Evolutionary conservation across 78 protist genomes (phyloP).

Genomic region (Dictyostelium brefeldianum): DNA sequence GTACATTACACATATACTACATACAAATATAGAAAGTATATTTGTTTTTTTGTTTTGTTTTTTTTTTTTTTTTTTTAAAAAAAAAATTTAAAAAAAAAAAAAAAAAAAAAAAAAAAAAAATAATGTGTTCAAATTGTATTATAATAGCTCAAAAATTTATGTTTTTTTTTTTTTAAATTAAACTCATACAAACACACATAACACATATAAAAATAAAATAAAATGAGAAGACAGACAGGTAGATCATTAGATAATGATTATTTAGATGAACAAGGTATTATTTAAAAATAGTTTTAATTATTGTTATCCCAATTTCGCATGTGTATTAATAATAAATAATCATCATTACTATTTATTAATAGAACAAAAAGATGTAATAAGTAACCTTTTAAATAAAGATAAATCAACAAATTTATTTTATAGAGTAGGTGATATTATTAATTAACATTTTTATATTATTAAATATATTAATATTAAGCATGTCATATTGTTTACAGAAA

Average conservation of each 20-base stretch:
- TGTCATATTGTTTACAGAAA: conserved; percentile 28
- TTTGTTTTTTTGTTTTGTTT: no score
- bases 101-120: not conserved
- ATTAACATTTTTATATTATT: not conserved
- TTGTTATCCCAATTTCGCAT: no score
- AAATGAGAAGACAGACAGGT: conserved; percentile 58
- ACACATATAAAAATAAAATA: not conserved
- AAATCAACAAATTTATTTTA: conserved; percentile 24
- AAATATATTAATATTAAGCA: not conserved
- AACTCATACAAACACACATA: not conserved
- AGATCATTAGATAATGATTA: conserved; percentile 23
- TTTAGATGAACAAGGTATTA: conserved; percentile 59
- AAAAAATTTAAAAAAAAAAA: not conserved
- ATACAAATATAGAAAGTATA: no score
- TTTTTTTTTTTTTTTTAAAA: no score
- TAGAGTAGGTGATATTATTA: conserved; percentile 24
- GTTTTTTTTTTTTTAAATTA: not conserved
- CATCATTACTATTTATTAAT: not conserved
- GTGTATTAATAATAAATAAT: no score
- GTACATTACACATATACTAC: no score
- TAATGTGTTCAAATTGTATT: no score
- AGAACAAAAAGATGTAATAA: conserved; percentile 64
- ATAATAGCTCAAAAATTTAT: not conserved
- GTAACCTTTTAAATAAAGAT: conserved; percentile 31
- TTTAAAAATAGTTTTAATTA: no score